Conservation (phyloP, 2,329 filamentous ascomycete genomes). For the Alternaria dauci region DNA sequence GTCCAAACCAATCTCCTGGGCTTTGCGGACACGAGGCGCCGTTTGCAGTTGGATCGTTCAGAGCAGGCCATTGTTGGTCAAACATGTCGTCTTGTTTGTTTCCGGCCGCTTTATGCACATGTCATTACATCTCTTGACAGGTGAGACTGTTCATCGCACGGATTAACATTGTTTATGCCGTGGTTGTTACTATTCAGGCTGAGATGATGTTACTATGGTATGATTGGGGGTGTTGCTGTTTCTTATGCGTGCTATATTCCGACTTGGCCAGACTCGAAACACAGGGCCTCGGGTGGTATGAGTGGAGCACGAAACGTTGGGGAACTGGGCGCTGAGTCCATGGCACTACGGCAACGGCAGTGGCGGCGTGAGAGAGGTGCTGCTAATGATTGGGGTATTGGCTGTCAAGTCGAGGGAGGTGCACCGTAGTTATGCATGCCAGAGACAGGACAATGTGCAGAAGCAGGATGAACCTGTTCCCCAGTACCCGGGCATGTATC, state of each 20-base stretch:
- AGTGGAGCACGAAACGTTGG: conserved; percentile 15
- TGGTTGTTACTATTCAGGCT: conserved; percentile 1
- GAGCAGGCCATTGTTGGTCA: background rate
- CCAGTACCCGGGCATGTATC: background rate
- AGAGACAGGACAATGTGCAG: background rate
- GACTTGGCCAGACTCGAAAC: conserved; percentile 9
- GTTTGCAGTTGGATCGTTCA: background rate
- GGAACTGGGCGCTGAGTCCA: background rate
- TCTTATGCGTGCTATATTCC: conserved; percentile 14
- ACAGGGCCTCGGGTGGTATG: conserved; percentile 13
- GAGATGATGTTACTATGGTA: background rate
- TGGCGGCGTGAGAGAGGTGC: background rate
- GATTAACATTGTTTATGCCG: conserved; percentile 7
- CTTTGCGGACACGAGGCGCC: conserved; percentile 1
- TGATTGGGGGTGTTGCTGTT: conserved; percentile 8
- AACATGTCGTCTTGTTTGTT: conserved; percentile 1
- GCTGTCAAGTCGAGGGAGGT: background rate
- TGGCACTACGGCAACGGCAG: background rate
- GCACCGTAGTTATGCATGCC: background rate
- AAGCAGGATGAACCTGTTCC: background rate
- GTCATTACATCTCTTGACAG: conserved; percentile 5
- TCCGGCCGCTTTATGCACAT: conserved; percentile 9
- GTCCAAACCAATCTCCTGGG: conserved; percentile 1
- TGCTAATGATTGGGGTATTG: background rate
- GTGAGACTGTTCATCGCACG: background rate